Base-by-base conservation (phyloP, 1,139 yeast species). In the Blastobotrys petasosporus region DNA sequence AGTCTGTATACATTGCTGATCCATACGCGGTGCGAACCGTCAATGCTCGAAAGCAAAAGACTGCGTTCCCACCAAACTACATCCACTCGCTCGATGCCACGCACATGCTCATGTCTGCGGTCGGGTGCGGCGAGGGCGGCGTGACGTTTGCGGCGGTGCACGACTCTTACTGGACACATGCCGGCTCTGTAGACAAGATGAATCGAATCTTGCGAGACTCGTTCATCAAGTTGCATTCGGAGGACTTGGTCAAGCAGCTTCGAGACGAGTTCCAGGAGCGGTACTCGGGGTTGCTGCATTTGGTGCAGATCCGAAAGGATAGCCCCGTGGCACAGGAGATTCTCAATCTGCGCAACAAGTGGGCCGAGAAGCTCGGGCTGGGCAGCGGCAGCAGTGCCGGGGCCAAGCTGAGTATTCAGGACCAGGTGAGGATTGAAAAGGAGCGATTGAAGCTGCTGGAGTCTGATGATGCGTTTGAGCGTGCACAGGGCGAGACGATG, bases 111-210 rank as follows among this genome's bases (percentile, higher is more conserved):
- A 71, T 90, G 75, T 84, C 96, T 9, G 94, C 97, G 0, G 72
- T 79, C 41, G 80, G 79, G 20, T 88, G 97, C 65, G 79, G 83
- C n/a, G 73, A 78, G 39, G 62, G 64, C 3, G 79, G 77, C 0
- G 65, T 92, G 46, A 71, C 80, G n/a, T 92, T 94, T 72, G 97
- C 98, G 0, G 82, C 97, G 0, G 99, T 92, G 31, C 99, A 92
- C 66, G 99, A 92, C 65, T 90, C 97, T 1, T 92, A 86, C 64
- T 92, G 99, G 99, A 88, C 98, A 0, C 98, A 94, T 65, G 97
- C 98, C 1, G 71, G 79, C 36, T 94, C 86, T 61, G 80, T 92
- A 31, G 83, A 81, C 53, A 62, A 58, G 6, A 83, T 92, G 94
- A 87, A 82, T 63, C 60, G 58, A n/a, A 70, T 76, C 41, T 70